Base-by-base conservation (phyloP, 148 eudicot genomes). In the Chenopodium formosanum region DNA sequence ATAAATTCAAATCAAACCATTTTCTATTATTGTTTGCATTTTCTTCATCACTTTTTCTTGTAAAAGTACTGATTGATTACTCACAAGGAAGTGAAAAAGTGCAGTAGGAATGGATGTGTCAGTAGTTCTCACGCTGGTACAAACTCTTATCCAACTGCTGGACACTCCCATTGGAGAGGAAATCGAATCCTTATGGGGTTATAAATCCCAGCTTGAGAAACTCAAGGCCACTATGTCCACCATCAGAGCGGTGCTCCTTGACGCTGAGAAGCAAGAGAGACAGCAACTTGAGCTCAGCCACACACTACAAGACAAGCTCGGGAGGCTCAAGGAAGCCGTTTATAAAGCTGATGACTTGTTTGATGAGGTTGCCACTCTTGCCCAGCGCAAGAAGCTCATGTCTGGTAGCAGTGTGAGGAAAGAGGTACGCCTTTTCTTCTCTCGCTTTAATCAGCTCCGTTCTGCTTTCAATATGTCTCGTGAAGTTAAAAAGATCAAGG, bases 231-330 rank as follows among this genome's bases (percentile, higher is more conserved):
- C 82, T 29, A 67, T 82, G 14, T 11, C 8, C 23, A 70, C 76
- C 22, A 82, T 85, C 44, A 60, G 23, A 47, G 84, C 48, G 1
- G 80, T 75, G 22, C 85, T 85, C 29, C 76, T 67, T 58, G 78
- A 60, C 34, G 68, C 68, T 37, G 74, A 79, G 9, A 69, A 79
- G 34, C 80, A 68, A 46, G 53, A 73, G 50, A 9, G 23, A 7
- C n/a, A 16, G 19, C 73, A 74, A 23, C 66, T 6, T 58, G 47
- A 8, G 23, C 66, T 20, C 22, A 46, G 20, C 75, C 40, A 4
- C 22, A 69, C 44, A 16, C 4, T 5, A 17, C 52, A 68, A 8
- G 40, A 37, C 12, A 20, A 37, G 56, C 67, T 69, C 19, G 37
- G 22, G 19, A 19, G 14, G 23, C 73, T 70, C 19, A 70, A 19